Evolutionary conservation across 148 eudicot genomes (phyloP).

Genomic region (Cornus controversa): DNA sequence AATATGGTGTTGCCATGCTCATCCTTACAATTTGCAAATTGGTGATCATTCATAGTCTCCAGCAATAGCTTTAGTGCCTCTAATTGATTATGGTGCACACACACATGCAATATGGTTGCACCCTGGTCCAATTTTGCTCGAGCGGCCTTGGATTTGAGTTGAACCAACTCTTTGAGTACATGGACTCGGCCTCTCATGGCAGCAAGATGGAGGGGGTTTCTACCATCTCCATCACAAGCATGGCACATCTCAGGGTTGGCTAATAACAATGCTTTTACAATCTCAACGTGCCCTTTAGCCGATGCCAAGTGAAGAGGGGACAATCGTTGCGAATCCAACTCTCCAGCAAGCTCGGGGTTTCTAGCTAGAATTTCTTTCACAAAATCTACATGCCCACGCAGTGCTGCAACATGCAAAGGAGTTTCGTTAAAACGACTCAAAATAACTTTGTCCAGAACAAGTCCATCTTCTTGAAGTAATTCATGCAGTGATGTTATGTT

Average conservation of each 20-base stretch:
- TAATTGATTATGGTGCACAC: constrained; percentile 2
- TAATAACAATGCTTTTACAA: no score
- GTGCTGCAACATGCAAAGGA: constrained; percentile 9
- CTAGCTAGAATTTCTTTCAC: background rate
- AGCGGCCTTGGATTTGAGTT: background rate
- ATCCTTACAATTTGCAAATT: constrained; percentile 4
- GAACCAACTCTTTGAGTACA: constrained; percentile 9
- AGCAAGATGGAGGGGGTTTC: constrained; percentile 41
- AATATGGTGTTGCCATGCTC: constrained; percentile 12
- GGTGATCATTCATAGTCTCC: background rate
- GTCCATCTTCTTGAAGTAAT: background rate
- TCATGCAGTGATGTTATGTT: background rate
- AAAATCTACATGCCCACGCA: background rate
- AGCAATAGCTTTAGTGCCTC: constrained; percentile 1
- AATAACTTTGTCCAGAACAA: background rate
- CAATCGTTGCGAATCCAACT: constrained; percentile 9
- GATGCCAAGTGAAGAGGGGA: constrained; percentile 43
- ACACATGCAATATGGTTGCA: constrained; percentile 4
- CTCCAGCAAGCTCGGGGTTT: constrained; percentile 7
- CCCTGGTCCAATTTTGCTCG: background rate
- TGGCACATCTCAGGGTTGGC: constrained; percentile 23
- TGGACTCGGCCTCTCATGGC: constrained; percentile 26
- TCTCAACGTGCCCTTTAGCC: constrained; percentile 22
- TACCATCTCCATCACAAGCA: constrained; percentile 12
- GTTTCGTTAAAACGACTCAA: constrained; percentile 1